A percentile compares a stretch with the other conserved stretches of the same genome.
These are phyloP conservation scores for Globisporangium cederbergense DNA, from an alignment of 352 stramenopile species.

Conservation along the genomic window DNA sequence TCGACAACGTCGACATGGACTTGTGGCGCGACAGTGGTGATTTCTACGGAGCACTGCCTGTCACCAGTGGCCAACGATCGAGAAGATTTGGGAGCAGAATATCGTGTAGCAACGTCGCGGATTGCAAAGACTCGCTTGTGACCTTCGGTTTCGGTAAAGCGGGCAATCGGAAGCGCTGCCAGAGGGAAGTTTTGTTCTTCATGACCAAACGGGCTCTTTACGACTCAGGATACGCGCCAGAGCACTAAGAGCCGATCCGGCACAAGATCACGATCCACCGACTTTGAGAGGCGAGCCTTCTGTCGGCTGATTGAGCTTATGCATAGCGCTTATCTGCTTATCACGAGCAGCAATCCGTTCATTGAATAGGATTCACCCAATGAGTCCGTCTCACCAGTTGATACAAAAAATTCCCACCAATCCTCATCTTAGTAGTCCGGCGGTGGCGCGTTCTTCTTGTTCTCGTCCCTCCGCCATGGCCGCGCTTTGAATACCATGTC, in stretches of 20 bases:
- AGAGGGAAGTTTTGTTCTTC: constrained; percentile 1
- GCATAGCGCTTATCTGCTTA: too few relatives aligned
- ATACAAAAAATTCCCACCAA: background rate
- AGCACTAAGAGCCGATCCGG: background rate
- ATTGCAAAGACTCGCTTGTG: background rate
- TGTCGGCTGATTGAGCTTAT: too few relatives aligned
- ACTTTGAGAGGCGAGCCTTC: too few relatives aligned
- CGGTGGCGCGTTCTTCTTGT: constrained; percentile 31
- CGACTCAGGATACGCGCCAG: constrained; percentile 39
- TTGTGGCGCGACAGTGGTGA: background rate
- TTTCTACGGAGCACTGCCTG: background rate
- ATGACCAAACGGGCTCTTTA: background rate
- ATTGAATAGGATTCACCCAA: background rate
- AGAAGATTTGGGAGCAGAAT: background rate
- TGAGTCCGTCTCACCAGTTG: background rate
- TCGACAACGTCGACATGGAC: background rate
- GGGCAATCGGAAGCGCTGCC: background rate
- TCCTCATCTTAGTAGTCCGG: constrained; percentile 43
- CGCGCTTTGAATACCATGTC: constrained; percentile 76
- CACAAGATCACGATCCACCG: background rate
- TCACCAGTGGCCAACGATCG: background rate
- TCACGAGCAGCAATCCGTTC: too few relatives aligned
- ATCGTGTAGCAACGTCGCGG: background rate
- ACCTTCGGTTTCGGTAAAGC: background rate
- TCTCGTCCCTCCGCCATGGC: constrained; percentile 57